Evolutionary conservation across 805 yeast species (phyloP).

Genomic region (Barnettozyma pratensis): DNA sequence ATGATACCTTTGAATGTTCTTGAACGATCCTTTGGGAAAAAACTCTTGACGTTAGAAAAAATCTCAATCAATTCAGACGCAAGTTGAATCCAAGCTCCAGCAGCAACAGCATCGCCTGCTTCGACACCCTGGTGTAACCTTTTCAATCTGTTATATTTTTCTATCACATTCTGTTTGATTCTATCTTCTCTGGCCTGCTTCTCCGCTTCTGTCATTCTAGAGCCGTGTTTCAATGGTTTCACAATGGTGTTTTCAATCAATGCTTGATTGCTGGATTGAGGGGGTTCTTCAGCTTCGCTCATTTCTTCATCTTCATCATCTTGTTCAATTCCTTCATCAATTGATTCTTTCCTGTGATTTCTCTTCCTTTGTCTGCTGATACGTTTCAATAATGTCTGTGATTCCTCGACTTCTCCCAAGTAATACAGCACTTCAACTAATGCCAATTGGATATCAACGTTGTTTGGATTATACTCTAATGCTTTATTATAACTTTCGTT

Average conservation of each 20-base stretch:
- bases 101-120: slow-evolving; percentile 52
- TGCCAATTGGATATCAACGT: slow-evolving; percentile 69
- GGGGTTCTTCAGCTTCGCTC: background rate
- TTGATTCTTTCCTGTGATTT: background rate
- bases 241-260: slow-evolving; percentile 18
- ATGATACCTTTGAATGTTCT: slow-evolving; percentile 65
- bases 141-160: slow-evolving; percentile 49
- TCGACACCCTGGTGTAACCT: slow-evolving; percentile 46
- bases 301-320: slow-evolving; percentile 18
- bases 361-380: slow-evolving; percentile 39
- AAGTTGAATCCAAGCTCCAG: slow-evolving; percentile 73
- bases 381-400: slow-evolving; percentile 48
- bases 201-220: slow-evolving; percentile 37
- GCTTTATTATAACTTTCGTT: slow-evolving; percentile 51
- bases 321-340: slow-evolving; percentile 18
- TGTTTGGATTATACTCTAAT: slow-evolving; percentile 50
- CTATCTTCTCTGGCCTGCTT: slow-evolving; percentile 49
- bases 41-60: slow-evolving; percentile 69
- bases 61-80: slow-evolving; percentile 82
- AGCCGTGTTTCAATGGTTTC: slow-evolving; percentile 26
- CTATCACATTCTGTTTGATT: slow-evolving; percentile 52
- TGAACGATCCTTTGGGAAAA: slow-evolving; percentile 73
- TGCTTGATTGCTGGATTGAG: slow-evolving; percentile 14
- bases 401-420: slow-evolving; percentile 53
- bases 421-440: slow-evolving; percentile 79